Evolutionary conservation across 2,329 filamentous ascomycete species (phyloP).

Genomic region (Colletotrichum lindemuthianum): DNA sequence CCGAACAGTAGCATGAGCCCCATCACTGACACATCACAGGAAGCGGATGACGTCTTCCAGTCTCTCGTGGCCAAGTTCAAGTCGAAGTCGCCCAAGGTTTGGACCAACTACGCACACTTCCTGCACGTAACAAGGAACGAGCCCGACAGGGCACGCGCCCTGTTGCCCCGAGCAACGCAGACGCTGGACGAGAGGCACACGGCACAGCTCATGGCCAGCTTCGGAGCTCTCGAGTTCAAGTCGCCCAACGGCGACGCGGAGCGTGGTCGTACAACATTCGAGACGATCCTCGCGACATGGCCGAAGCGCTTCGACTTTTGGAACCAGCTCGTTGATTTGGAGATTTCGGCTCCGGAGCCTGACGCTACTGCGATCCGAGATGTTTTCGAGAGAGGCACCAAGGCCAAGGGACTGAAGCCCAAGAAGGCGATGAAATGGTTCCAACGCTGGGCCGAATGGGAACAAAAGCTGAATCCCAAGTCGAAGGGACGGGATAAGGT

Average conservation of each 20-base stretch:
- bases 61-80: conserved; percentile 89
- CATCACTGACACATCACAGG: conserved; percentile 58
- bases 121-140: conserved; percentile 78
- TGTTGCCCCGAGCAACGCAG: conserved; percentile 86
- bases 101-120: conserved; percentile 96
- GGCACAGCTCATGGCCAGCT: conserved; percentile 80
- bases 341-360: conserved; percentile 68
- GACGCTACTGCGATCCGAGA: conserved; percentile 73
- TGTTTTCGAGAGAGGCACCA: conserved; percentile 83
- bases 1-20: not conserved
- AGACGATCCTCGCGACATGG: conserved; percentile 83
- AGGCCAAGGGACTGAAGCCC: conserved; percentile 77
- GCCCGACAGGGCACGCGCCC: conserved; percentile 77
- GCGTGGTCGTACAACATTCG: conserved; percentile 93
- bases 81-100: conserved; percentile 80
- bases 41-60: conserved; percentile 90
- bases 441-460: conserved; percentile 90
- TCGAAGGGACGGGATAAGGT: conserved; percentile 73
- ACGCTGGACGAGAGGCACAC: conserved; percentile 76
- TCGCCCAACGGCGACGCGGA: conserved; percentile 85
- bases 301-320: conserved; percentile 92
- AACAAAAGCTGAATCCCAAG: conserved; percentile 61
- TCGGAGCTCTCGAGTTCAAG: conserved; percentile 91
- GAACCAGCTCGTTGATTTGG: conserved; percentile 91
- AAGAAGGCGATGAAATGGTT: conserved; percentile 89